A percentile compares a stretch with the other conserved stretches of the same genome.
Conservation (phyloP, 176 grass and related monocot genomes). For the Oryza punctata region DNA sequence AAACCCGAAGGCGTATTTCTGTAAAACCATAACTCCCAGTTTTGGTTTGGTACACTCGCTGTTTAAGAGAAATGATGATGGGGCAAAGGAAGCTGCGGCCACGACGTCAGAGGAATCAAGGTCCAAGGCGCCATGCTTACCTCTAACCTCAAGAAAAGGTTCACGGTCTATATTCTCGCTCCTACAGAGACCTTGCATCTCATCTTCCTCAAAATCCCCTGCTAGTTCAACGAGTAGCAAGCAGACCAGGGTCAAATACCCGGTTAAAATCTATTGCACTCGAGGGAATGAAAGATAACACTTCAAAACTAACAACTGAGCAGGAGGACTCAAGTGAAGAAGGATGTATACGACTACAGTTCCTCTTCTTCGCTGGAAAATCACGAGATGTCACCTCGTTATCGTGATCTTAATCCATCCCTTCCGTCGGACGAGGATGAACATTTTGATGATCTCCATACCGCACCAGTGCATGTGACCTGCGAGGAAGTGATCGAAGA, state of each 20-base stretch:
- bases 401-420: background rate
- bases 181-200: background rate
- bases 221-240: background rate
- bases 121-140: background rate
- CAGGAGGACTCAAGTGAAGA: background rate
- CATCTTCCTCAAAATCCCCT: background rate
- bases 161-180: background rate
- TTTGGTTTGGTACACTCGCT: background rate
- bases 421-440: background rate
- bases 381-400: no score
- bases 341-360: background rate
- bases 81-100: background rate
- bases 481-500: no score
- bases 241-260: background rate
- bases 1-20: background rate
- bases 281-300: background rate
- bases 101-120: background rate
- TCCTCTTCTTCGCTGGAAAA: background rate
- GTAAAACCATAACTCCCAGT: background rate
- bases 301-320: fast-evolving
- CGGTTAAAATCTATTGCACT: background rate
- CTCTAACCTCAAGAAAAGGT: background rate
- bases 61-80: background rate
- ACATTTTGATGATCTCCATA: background rate
- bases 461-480: background rate